phyloP scores from a whole-genome alignment of 495 filamentous ascomycete species.

The Penicillium lagena region DNA sequence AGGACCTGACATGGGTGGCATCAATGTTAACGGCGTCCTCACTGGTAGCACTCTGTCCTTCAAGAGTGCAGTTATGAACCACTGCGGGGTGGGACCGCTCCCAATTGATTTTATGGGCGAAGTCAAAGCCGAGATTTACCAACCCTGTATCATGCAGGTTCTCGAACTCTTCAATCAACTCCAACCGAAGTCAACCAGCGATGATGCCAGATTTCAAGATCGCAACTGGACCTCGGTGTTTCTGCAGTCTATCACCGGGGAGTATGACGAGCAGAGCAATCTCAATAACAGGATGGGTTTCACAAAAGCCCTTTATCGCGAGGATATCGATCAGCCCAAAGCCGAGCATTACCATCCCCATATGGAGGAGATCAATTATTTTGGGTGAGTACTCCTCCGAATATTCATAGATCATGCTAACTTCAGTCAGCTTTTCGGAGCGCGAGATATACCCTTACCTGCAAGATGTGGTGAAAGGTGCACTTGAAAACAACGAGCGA shows the following conservation, averaged over 20 bases:
- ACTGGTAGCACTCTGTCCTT: slow-evolving; percentile 34
- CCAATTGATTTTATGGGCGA: slow-evolving; percentile 35
- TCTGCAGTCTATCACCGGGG: slow-evolving; percentile 32
- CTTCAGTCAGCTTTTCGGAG: slow-evolving; percentile 6
- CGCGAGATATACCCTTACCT: slow-evolving; percentile 14
- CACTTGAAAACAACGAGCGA: slow-evolving; percentile 21
- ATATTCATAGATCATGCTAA: background rate
- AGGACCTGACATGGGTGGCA: slow-evolving; percentile 19
- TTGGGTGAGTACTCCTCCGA: slow-evolving; percentile 17
- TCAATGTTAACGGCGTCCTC: slow-evolving; percentile 26
- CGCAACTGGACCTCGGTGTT: slow-evolving; percentile 31
- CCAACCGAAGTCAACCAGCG: slow-evolving; percentile 7
- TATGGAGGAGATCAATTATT: slow-evolving; percentile 33
- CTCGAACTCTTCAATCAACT: slow-evolving; percentile 30
- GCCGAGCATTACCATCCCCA: slow-evolving; percentile 23
- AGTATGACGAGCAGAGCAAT: slow-evolving; percentile 27
- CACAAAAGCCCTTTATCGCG: slow-evolving; percentile 18
- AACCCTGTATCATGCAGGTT: slow-evolving; percentile 36
- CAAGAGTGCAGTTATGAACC: slow-evolving; percentile 30
- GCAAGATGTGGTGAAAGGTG: slow-evolving; percentile 22
- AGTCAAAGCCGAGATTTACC: slow-evolving; percentile 27
- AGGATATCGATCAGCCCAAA: slow-evolving; percentile 14
- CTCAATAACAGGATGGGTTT: slow-evolving; percentile 32
- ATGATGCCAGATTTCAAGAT: slow-evolving; percentile 3
- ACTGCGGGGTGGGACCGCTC: slow-evolving; percentile 33